Evolutionary conservation across 1,139 yeast species (phyloP).

Genomic region (Pichia sp.): DNA sequence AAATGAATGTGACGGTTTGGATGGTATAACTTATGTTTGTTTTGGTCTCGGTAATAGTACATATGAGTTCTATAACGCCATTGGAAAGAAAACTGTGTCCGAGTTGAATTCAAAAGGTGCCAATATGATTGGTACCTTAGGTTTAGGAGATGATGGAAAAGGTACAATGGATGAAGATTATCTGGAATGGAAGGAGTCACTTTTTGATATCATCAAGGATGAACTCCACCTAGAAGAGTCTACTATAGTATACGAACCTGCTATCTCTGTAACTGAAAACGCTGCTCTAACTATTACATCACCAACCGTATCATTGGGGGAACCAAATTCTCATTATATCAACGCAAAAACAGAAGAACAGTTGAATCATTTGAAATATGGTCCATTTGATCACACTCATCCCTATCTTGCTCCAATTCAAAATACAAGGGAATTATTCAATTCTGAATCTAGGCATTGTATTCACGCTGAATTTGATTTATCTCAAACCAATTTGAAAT

Average conservation of each 20-base stretch:
- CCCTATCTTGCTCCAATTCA: slow-evolving; percentile 75
- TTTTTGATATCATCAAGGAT: slow-evolving; percentile 60
- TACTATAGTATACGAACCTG: slow-evolving; percentile 72
- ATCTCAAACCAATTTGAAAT: slow-evolving; percentile 65
- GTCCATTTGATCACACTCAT: slow-evolving; percentile 78
- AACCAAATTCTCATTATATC: slow-evolving; percentile 65
- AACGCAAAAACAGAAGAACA: slow-evolving; percentile 30
- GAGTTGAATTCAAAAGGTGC: slow-evolving; percentile 62
- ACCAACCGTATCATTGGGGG: slow-evolving; percentile 67
- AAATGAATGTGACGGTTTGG: slow-evolving; percentile 52
- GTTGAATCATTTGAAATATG: slow-evolving; percentile 41
- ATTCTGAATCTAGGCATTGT: slow-evolving; percentile 58
- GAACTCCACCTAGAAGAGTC: slow-evolving; percentile 64
- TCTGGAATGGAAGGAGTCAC: slow-evolving; percentile 81
- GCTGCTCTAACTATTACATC: slow-evolving; percentile 27
- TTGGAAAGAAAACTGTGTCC: slow-evolving; percentile 53
- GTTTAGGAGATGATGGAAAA: slow-evolving; percentile 91
- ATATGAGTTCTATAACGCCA: slow-evolving; percentile 82
- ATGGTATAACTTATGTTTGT: slow-evolving; percentile 60
- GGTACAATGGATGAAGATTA: slow-evolving; percentile 96
- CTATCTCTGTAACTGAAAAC: slow-evolving; percentile 37
- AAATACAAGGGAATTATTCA: slow-evolving; percentile 62
- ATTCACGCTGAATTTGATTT: slow-evolving; percentile 87
- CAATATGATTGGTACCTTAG: slow-evolving; percentile 59
- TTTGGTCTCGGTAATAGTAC: slow-evolving; percentile 94